Conservation (phyloP, 257 asterid species). For the Solanum appendiculatum region DNA sequence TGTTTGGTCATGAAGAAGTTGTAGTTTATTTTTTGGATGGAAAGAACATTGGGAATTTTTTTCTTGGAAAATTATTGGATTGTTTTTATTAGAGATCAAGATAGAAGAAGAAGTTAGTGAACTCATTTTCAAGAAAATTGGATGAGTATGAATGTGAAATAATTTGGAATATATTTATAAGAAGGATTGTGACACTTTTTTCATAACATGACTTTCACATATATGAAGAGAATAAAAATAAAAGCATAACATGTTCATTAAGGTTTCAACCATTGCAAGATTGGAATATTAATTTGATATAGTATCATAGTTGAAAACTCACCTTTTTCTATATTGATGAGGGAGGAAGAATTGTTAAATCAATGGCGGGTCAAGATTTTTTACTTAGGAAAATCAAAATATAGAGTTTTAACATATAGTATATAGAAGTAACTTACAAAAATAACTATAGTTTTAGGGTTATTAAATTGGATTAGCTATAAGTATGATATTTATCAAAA, state of each 20-base stretch:
- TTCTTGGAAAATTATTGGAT: background rate
- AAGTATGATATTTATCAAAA: too few species aligned
- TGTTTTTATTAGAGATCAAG: background rate
- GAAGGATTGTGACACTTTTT: background rate
- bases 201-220: background rate
- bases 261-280: background rate
- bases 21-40: background rate
- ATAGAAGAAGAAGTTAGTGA: background rate
- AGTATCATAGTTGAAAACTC: background rate
- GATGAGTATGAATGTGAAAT: background rate
- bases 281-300: background rate
- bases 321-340: background rate
- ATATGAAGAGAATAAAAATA: background rate
- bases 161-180: background rate
- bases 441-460: too few species aligned
- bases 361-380: accelerated
- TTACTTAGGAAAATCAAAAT: background rate
- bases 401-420: too few species aligned
- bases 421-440: too few species aligned
- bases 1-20: background rate
- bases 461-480: too few species aligned
- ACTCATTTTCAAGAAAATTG: constrained; percentile 4
- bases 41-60: background rate
- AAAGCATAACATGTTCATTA: background rate
- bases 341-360: background rate